phyloP scores from a whole-genome alignment of 2,329 filamentous ascomycete genomes.

The Aspergillus brunneoviolaceus region DNA sequence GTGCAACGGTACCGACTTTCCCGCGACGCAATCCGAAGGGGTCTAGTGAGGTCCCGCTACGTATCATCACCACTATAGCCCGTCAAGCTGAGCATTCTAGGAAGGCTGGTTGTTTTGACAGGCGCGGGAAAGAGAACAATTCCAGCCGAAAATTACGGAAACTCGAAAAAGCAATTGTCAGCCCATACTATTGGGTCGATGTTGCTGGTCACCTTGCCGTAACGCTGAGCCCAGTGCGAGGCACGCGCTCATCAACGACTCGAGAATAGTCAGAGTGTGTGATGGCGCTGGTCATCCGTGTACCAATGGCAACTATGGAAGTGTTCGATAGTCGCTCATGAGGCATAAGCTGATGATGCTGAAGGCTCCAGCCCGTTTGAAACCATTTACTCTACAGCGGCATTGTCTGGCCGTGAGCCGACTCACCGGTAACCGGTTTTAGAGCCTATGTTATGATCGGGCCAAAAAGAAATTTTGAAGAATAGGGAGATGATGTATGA shows the following conservation, averaged over 20 bases:
- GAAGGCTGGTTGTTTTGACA: slow-evolving; percentile 1
- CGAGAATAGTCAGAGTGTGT: slow-evolving; percentile 16
- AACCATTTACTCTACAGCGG: background rate
- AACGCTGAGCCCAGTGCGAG: slow-evolving; percentile 16
- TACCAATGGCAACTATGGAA: slow-evolving; percentile 21
- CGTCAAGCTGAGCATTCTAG: background rate
- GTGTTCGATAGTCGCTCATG: slow-evolving; percentile 19
- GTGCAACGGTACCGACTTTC: slow-evolving; percentile 13
- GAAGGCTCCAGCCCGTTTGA: slow-evolving; percentile 12
- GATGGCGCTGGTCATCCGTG: slow-evolving; percentile 18
- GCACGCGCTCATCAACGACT: slow-evolving; percentile 24
- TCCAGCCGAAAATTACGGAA: background rate
- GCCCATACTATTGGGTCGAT: slow-evolving; percentile 15
- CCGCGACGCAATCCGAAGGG: slow-evolving; percentile 10
- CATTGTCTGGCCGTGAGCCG: background rate
- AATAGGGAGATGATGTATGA: background rate
- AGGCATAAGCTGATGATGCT: slow-evolving; percentile 15
- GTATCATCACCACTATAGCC: background rate
- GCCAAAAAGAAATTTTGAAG: background rate
- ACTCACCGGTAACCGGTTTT: background rate
- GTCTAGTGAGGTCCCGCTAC: background rate
- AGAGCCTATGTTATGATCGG: background rate
- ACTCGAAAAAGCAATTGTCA: slow-evolving; percentile 1
- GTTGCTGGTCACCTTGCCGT: slow-evolving; percentile 14
- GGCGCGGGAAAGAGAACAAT: background rate